These are phyloP conservation scores for Microstroma glucosiphilum DNA, from an alignment of 1,284 basidiomycete species.

Conservation along the genomic window DNA sequence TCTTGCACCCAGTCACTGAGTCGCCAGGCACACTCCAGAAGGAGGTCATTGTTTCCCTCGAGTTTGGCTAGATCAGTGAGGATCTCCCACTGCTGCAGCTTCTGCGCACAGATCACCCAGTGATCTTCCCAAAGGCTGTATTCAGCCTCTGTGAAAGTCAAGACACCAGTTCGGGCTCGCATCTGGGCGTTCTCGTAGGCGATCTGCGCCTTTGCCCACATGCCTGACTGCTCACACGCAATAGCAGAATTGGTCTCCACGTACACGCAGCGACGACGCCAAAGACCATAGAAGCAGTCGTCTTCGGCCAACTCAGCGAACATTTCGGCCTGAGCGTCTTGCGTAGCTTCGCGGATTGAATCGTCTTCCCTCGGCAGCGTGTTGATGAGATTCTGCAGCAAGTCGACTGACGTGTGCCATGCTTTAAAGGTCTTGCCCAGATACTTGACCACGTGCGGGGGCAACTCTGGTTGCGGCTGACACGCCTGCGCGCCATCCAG, in stretches of 20 bases:
- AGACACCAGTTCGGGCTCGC: slow-evolving; percentile 71
- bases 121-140: slow-evolving; percentile 99
- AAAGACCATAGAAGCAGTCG: slow-evolving; percentile 94
- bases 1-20: slow-evolving; percentile 78
- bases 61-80: slow-evolving; percentile 70
- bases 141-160: slow-evolving; percentile 90
- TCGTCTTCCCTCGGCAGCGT: slow-evolving; percentile 62
- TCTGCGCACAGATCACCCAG: slow-evolving; percentile 93
- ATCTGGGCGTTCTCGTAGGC: slow-evolving; percentile 87
- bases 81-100: slow-evolving; percentile 94
- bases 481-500: slow-evolving; percentile 78
- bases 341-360: slow-evolving; percentile 72
- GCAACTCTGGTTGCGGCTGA: slow-evolving; percentile 76
- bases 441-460: slow-evolving; percentile 92
- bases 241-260: slow-evolving; percentile 86
- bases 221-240: slow-evolving; percentile 91
- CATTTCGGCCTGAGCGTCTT: slow-evolving; percentile 86
- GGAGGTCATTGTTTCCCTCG: slow-evolving; percentile 84
- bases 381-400: slow-evolving; percentile 74
- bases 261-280: slow-evolving; percentile 81
- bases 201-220: slow-evolving; percentile 88
- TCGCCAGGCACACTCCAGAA: slow-evolving; percentile 94
- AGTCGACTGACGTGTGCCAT: slow-evolving; percentile 86
- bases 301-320: slow-evolving; percentile 95
- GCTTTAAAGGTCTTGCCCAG: slow-evolving; percentile 91